Evolutionary conservation across 768 basidiomycete genomes (phyloP).

Genomic region (Pseudohyphozyma bogoriensis): DNA sequence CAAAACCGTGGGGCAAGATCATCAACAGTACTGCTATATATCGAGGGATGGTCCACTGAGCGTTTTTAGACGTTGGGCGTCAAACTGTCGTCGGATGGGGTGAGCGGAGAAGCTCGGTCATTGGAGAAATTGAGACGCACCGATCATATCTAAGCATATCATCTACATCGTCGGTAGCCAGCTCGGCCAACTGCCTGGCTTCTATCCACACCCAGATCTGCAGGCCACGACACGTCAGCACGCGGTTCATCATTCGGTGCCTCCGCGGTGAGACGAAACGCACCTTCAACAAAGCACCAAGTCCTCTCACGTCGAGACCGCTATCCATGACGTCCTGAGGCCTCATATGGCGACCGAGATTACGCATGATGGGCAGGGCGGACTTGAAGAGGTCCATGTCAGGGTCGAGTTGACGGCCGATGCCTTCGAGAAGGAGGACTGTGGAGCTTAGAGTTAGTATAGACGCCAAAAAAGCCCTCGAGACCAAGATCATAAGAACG

Average conservation of each 20-base stretch:
- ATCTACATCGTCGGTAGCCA: slow-evolving; percentile 70
- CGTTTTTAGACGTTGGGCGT: not conserved
- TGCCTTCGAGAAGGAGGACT: slow-evolving; percentile 80
- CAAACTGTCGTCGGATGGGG: not conserved
- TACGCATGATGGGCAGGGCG: slow-evolving; percentile 82
- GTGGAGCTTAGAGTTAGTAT: no score
- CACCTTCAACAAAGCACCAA: slow-evolving; percentile 83
- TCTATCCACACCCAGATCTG: slow-evolving; percentile 91
- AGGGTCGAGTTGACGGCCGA: slow-evolving; percentile 87
- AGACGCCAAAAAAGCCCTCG: no score
- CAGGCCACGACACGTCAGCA: slow-evolving; percentile 7
- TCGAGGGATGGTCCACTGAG: no score
- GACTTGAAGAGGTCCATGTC: slow-evolving; percentile 87
- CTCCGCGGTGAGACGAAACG: slow-evolving; percentile 16
- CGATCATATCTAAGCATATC: slow-evolving; percentile 76
- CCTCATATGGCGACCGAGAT: slow-evolving; percentile 85
- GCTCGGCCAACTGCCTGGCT: slow-evolving; percentile 72
- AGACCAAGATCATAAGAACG: no score
- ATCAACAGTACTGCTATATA: no score
- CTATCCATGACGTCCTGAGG: slow-evolving; percentile 47
- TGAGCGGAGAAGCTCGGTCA: not conserved
- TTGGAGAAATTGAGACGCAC: not conserved
- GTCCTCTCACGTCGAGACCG: slow-evolving; percentile 42
- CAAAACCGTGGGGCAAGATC: no score
- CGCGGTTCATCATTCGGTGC: not conserved